A percentile compares a stretch with the other conserved stretches of the same genome.
phyloP scores from a whole-genome alignment of 169 alveolate species.

The Eimeria falciformis region DNA sequence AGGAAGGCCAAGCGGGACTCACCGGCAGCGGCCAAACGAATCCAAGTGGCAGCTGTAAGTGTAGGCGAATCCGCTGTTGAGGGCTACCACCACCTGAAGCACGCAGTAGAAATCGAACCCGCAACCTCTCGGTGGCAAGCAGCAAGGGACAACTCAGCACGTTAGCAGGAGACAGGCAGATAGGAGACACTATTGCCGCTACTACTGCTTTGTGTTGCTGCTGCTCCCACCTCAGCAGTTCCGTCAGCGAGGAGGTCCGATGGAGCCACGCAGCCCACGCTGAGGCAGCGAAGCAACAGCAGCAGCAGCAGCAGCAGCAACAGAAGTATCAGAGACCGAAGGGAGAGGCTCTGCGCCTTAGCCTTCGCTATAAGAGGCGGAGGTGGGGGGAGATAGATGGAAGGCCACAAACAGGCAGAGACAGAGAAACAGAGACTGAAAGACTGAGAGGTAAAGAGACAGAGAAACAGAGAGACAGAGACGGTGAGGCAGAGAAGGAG shows the following conservation, averaged over 20 bases:
- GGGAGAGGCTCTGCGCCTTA: too few species aligned
- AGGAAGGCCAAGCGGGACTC: neutral
- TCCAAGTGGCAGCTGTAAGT: slow-evolving; percentile 40
- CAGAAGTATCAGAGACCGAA: too few species aligned
- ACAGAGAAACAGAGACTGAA: too few species aligned
- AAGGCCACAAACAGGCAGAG: too few species aligned
- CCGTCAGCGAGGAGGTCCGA: slow-evolving; percentile 38
- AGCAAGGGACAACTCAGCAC: neutral
- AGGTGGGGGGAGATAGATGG: too few species aligned
- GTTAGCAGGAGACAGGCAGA: neutral
- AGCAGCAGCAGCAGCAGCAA: neutral
- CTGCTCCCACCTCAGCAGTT: neutral
- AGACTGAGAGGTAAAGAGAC: too few species aligned
- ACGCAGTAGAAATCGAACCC: neutral
- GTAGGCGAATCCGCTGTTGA: slow-evolving; percentile 38
- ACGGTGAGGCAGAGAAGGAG: too few species aligned
- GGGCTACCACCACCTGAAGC: slow-evolving; percentile 30
- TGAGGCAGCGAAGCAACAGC: neutral
- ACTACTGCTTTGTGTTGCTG: neutral
- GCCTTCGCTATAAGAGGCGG: too few species aligned
- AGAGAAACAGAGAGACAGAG: too few species aligned
- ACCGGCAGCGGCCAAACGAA: slow-evolving; percentile 10
- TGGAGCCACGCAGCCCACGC: slow-evolving; percentile 35
- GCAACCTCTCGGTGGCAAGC: too few species aligned
- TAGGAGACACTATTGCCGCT: neutral